These are phyloP conservation scores for Dendrobium nobile DNA, from an alignment of 106 monocot genomes.

Conservation along the genomic window DNA sequence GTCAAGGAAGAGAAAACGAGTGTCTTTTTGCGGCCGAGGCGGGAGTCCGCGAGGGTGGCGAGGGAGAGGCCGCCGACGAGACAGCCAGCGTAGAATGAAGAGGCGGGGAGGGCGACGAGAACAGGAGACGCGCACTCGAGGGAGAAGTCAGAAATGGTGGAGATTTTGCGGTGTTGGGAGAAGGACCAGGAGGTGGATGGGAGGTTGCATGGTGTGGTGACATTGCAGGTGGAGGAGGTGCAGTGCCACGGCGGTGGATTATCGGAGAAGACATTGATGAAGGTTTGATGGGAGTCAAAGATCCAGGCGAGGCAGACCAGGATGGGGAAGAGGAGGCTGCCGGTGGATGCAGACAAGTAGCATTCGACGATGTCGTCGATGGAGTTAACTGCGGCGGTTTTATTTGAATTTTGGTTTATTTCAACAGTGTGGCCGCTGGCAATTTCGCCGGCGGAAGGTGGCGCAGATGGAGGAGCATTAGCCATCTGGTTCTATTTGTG, in stretches of 20 bases:
- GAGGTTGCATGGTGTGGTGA: not conserved
- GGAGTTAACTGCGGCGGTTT: not conserved
- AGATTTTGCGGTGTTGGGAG: not conserved
- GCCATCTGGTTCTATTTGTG: not conserved
- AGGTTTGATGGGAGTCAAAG: constrained; percentile 34
- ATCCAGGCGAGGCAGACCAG: constrained; percentile 16
- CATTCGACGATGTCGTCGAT: constrained; percentile 10
- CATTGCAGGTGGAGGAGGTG: not conserved
- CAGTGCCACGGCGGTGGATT: constrained; percentile 19
- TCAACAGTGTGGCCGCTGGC: not conserved
- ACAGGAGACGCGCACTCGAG: constrained; percentile 14
- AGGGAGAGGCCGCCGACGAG: constrained; percentile 20
- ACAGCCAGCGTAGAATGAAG: constrained; percentile 22
- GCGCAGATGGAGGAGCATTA: not conserved
- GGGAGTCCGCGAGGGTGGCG: constrained; percentile 19
- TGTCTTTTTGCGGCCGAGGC: constrained; percentile 25
- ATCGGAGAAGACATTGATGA: constrained; percentile 39
- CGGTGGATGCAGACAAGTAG: not conserved
- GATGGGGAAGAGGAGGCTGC: constrained; percentile 16
- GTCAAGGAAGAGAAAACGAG: constrained; percentile 23
- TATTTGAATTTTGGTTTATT: not conserved
- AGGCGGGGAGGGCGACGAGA: constrained; percentile 11
- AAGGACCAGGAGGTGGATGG: constrained; percentile 17
- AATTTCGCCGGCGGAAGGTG: not conserved
- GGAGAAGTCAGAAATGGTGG: constrained; percentile 17